Conservation (phyloP, 2,329 filamentous ascomycete genomes). For the Diaporthe eres region DNA sequence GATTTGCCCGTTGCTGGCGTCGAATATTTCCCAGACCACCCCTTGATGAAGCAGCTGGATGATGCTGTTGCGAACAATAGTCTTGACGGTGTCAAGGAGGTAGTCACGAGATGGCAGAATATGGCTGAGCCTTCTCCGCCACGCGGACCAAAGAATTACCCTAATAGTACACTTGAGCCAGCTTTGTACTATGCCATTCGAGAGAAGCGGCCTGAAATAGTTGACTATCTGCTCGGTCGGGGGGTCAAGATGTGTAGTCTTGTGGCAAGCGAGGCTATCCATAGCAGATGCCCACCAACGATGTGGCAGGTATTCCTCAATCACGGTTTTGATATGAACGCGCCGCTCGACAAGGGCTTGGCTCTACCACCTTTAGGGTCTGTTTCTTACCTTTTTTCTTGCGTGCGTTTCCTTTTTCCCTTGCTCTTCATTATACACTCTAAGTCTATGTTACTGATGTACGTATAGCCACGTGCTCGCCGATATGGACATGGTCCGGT, state of each 20-base stretch:
- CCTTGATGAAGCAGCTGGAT: background rate
- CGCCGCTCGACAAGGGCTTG: background rate
- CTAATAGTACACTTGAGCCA: background rate
- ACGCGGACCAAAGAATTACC: background rate
- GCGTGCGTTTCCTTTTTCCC: background rate
- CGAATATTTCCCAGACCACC: background rate
- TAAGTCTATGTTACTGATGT: background rate
- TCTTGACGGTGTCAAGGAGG: background rate
- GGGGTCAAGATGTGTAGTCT: background rate
- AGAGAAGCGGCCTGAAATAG: background rate
- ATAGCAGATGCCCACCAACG: background rate
- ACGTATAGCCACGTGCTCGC: background rate
- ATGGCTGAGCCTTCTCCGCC: background rate
- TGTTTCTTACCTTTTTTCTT: background rate
- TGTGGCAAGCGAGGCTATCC: background rate
- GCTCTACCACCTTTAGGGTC: slow-evolving; percentile 5
- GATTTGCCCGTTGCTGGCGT: background rate
- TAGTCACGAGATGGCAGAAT: background rate
- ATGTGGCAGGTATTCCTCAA: slow-evolving; percentile 3
- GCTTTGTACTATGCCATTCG: background rate
- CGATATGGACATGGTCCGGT: background rate
- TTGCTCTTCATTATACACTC: background rate
- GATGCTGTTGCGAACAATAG: background rate
- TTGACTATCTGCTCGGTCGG: background rate
- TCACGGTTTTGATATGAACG: background rate